Conservation (phyloP, 129 eudicot genomes). For the Tagetes erecta region DNA sequence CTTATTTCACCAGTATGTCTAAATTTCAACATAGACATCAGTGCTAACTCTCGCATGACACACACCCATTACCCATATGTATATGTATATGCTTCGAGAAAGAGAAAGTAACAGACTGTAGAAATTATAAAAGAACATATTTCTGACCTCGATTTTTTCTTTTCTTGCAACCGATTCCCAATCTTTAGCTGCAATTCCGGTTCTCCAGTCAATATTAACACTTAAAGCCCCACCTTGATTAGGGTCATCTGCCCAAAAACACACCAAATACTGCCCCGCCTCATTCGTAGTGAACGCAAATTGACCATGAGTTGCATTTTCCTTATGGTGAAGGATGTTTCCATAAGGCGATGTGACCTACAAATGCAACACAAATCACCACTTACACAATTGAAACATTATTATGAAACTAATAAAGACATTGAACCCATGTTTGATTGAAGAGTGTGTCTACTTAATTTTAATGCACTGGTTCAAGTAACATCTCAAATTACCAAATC, state of each 20-base stretch:
- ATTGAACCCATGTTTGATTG: not conserved
- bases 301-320: slow-evolving; percentile 79
- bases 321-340: slow-evolving; percentile 64
- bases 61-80: no score
- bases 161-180: slow-evolving; percentile 95
- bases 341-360: slow-evolving; percentile 96
- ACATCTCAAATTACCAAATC: not conserved
- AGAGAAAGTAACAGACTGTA: not conserved
- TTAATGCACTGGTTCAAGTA: no score
- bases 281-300: slow-evolving; percentile 91
- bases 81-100: not conserved
- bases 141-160: slow-evolving; percentile 82
- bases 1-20: not conserved
- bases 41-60: not conserved
- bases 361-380: slow-evolving; percentile 18
- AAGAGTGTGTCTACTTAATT: not conserved
- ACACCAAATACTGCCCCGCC: slow-evolving; percentile 78
- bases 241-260: slow-evolving; percentile 79
- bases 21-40: not conserved
- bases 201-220: slow-evolving; percentile 88
- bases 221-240: slow-evolving; percentile 60
- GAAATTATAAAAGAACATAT: not conserved
- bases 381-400: not conserved
- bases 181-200: slow-evolving; percentile 92
- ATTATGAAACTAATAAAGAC: not conserved